Percentiles rank a stretch among this genome's conserved stretches.
Conservation (phyloP, 2,329 filamentous ascomycete species). For the Aspergillus floridensis region DNA sequence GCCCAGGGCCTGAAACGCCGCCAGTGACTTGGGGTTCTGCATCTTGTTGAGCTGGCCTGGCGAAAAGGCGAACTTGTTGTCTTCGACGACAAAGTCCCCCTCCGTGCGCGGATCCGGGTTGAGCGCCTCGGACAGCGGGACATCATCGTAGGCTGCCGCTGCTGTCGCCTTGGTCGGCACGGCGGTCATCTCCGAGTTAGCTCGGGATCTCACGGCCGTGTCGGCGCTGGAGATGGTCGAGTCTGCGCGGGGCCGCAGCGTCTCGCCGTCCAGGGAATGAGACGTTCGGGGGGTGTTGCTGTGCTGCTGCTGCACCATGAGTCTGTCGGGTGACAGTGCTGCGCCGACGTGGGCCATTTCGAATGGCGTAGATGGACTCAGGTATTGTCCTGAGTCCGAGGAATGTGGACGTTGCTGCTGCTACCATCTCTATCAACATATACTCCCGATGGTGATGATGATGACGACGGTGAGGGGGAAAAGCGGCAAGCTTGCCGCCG, state of each 20-base stretch:
- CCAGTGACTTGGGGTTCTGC: slow-evolving; percentile 82
- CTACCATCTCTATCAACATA: slow-evolving; percentile 6
- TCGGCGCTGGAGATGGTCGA: slow-evolving; percentile 40
- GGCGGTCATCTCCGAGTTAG: slow-evolving; percentile 31
- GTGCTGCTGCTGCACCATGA: slow-evolving; percentile 22
- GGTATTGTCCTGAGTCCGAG: slow-evolving; percentile 1
- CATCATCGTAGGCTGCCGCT: slow-evolving; percentile 34
- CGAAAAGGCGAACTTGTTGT: slow-evolving; percentile 83
- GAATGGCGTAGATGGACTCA: slow-evolving; percentile 19
- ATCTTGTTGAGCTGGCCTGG: slow-evolving; percentile 78
- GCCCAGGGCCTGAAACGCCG: slow-evolving; percentile 77
- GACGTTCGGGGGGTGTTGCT: slow-evolving; percentile 31
- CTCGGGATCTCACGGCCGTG: slow-evolving; percentile 34
- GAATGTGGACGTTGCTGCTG: slow-evolving; percentile 5
- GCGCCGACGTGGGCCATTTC: slow-evolving; percentile 18
- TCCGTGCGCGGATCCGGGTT: slow-evolving; percentile 74
- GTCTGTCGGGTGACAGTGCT: slow-evolving; percentile 20
- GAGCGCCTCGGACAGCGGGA: slow-evolving; percentile 57
- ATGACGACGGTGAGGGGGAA: neutral
- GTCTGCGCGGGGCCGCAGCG: slow-evolving; percentile 43
- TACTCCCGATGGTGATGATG: neutral
- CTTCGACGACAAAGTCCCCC: slow-evolving; percentile 68
- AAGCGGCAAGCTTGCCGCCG: neutral
- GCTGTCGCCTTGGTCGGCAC: slow-evolving; percentile 13
- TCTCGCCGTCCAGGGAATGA: slow-evolving; percentile 43